phyloP scores from a whole-genome alignment of 495 filamentous ascomycete species.

The Aspergillus haitiensis region DNA sequence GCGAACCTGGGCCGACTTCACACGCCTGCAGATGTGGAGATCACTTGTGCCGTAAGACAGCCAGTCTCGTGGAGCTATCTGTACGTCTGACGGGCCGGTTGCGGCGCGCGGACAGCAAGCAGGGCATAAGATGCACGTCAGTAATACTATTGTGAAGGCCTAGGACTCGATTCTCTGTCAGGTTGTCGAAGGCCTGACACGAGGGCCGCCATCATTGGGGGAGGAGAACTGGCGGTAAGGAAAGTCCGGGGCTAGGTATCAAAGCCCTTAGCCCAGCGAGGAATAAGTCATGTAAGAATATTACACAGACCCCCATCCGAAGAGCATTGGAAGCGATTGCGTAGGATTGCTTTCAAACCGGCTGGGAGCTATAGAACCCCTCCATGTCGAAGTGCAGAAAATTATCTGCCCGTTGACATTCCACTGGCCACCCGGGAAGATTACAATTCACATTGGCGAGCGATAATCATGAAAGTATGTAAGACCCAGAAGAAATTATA shows the following conservation, averaged over 20 bases:
- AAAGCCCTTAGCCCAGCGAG: constrained; percentile 22
- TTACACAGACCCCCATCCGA: constrained; percentile 17
- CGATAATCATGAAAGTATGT: not conserved
- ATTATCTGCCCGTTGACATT: not conserved
- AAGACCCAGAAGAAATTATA: constrained; percentile 3
- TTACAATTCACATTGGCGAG: constrained; percentile 4
- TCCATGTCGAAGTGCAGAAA: constrained; percentile 1
- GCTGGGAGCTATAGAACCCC: not conserved
- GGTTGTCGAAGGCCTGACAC: constrained; percentile 18
- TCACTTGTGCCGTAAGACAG: constrained; percentile 15
- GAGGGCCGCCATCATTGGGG: constrained; percentile 24
- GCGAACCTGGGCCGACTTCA: constrained; percentile 20
- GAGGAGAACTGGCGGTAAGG: constrained; percentile 29
- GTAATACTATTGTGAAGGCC: constrained; percentile 18
- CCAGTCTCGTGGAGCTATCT: constrained; percentile 24
- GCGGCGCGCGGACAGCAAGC: constrained; percentile 27
- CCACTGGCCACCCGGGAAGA: not conserved
- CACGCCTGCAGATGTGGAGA: constrained; percentile 28
- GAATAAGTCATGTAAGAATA: constrained; percentile 14
- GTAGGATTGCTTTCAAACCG: constrained; percentile 10
- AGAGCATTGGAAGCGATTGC: constrained; percentile 9
- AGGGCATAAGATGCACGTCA: constrained; percentile 30
- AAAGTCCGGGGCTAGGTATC: constrained; percentile 18
- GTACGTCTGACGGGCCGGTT: constrained; percentile 30
- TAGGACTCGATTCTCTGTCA: constrained; percentile 15